These are phyloP conservation scores for Sordariomycetes sp. DNA, from an alignment of 2,329 filamentous ascomycete species.

Conservation along the genomic window DNA sequence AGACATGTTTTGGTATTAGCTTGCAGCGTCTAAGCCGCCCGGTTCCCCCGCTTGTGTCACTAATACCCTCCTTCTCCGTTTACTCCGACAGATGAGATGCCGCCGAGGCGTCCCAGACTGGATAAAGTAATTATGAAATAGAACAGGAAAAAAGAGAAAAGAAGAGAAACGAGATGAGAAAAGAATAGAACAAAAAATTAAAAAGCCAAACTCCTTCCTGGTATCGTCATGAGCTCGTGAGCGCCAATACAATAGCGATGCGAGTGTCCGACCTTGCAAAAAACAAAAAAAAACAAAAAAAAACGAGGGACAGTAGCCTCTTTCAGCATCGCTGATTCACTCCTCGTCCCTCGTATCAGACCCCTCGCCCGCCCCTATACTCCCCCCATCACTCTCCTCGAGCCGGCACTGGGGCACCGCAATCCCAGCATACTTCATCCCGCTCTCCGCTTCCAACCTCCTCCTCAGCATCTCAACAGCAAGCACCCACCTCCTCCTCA, in stretches of 20 bases:
- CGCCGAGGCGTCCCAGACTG: background rate
- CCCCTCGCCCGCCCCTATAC: background rate
- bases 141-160: too few relatives aligned
- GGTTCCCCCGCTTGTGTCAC: background rate
- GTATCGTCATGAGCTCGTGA: background rate
- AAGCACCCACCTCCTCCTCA: slow-evolving; percentile 37
- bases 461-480: slow-evolving; percentile 37
- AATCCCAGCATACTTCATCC: slow-evolving; percentile 24
- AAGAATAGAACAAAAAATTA: background rate
- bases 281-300: background rate
- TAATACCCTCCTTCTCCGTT: background rate
- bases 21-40: background rate
- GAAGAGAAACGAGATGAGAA: background rate
- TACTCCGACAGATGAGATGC: background rate
- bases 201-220: background rate
- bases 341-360: background rate
- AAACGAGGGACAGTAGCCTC: background rate
- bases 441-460: slow-evolving; percentile 32
- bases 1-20: background rate
- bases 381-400: background rate
- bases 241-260: background rate
- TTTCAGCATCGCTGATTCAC: background rate
- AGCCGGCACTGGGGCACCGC: background rate
- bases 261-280: background rate
- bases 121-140: background rate